Base-by-base conservation (phyloP, 306 rosid genomes). In the Heteromeles arbutifolia region DNA sequence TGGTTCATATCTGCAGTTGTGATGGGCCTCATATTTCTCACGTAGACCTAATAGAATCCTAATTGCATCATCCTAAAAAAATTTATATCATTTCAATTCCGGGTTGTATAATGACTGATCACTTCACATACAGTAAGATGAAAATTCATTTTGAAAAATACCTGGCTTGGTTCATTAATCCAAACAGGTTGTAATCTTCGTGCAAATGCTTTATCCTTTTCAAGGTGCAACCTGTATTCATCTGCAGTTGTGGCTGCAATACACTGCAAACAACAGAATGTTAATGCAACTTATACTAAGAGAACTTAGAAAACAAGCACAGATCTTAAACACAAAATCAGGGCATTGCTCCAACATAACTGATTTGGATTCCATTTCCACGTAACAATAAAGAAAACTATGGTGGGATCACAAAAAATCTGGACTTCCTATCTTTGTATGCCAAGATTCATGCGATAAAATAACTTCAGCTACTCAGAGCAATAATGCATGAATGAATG, bases 151-250 rank as follows among this genome's bases (percentile, higher is more conserved):
- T 72, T 72, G 74, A 68, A 69, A 80, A 41, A 78, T 57, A 93
- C 98, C 97, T 93, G 89, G 75, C 86, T 90, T 43, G 98, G 98
- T 77, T 93, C 98, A 64, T 87, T 82, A 81, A 93, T 78, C 90
- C 89, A 83, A 76, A 95, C 90, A 19, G 97, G 97, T 82, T 95
- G 98, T 84, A 95, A 95, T 58, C 98, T 83, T 15, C 97, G 85
- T 28, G 90, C 96, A 75, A 95, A 86, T 52, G 97, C 98, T 77
- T 87, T 88, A 66, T 95, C 98, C 73, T 88, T 92, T 83, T 95
- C 97, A 54, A 95, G 83, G 80, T 95, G 91, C 69, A 82, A 57
- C 86, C 92, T 86, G 87, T 87, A 95, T 84, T 95, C 98, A 77
- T 88, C 92, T 24, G 80, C 53, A 71, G 98, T 92, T 44, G 98